phyloP scores from a whole-genome alignment of 495 filamentous ascomycete genomes.

The Aspergillus nanangensis region DNA sequence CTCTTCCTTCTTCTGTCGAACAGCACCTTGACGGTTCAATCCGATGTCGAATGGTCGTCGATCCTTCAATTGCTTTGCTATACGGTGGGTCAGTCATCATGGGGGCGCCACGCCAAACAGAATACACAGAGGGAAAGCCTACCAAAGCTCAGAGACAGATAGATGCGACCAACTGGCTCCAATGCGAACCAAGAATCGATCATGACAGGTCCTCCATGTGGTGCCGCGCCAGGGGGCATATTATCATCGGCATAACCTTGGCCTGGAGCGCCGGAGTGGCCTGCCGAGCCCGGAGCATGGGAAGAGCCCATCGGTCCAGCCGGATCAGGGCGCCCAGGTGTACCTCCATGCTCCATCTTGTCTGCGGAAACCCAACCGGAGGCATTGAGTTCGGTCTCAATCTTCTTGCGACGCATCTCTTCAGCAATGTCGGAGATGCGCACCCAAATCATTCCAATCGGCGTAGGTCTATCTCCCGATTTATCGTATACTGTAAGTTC shows the following conservation, averaged over 20 bases:
- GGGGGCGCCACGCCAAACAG: background rate
- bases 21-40: slow-evolving; percentile 90
- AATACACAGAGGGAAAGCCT: slow-evolving; percentile 26
- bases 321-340: slow-evolving; percentile 32
- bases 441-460: slow-evolving; percentile 94
- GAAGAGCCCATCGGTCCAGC: slow-evolving; percentile 38
- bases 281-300: slow-evolving; percentile 22
- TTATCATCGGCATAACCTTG: slow-evolving; percentile 21
- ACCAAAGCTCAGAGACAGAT: slow-evolving; percentile 83
- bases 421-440: slow-evolving; percentile 96
- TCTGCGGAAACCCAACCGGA: slow-evolving; percentile 97
- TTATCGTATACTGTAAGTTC: slow-evolving; percentile 98
- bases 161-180: slow-evolving; percentile 87
- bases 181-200: slow-evolving; percentile 97
- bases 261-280: slow-evolving; percentile 15
- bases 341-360: slow-evolving; percentile 65
- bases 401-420: slow-evolving; percentile 94
- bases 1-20: slow-evolving; percentile 94
- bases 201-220: slow-evolving; percentile 54
- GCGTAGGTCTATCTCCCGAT: slow-evolving; percentile 76
- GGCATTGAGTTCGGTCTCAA: slow-evolving; percentile 86
- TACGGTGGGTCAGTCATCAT: slow-evolving; percentile 28
- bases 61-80: slow-evolving; percentile 65
- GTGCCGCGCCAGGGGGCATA: slow-evolving; percentile 26
- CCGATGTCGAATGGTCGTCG: slow-evolving; percentile 77